These are phyloP conservation scores for Malus sylvestris DNA, from an alignment of 306 rosid species.

Conservation along the genomic window DNA sequence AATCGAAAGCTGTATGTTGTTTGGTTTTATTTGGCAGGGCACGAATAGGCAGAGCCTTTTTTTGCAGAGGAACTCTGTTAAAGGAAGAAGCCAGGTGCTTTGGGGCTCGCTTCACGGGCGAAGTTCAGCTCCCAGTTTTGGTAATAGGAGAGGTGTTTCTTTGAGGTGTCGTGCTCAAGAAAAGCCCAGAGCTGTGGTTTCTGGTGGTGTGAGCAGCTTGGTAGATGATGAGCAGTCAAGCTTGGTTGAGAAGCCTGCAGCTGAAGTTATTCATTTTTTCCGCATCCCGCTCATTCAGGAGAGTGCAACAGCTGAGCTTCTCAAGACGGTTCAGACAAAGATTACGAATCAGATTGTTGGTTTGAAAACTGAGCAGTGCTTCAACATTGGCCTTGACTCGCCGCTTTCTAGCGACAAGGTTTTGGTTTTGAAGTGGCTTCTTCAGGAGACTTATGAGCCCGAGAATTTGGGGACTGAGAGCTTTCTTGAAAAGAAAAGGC, in stretches of 20 bases:
- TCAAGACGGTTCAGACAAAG: slow-evolving; percentile 58
- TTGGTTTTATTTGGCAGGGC: slow-evolving; percentile 35
- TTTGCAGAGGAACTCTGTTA: slow-evolving; percentile 28
- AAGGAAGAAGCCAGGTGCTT: slow-evolving; percentile 30
- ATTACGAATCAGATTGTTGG: slow-evolving; percentile 64
- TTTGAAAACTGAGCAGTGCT: slow-evolving; percentile 70
- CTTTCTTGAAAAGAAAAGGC: slow-evolving; percentile 67
- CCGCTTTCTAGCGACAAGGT: slow-evolving; percentile 44
- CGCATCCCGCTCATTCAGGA: slow-evolving; percentile 67
- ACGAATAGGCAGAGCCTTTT: slow-evolving; percentile 34
- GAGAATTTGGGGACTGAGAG: slow-evolving; percentile 69
- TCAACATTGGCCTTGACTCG: slow-evolving; percentile 53
- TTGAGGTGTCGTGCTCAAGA: slow-evolving; percentile 48
- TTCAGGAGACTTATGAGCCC: slow-evolving; percentile 81
- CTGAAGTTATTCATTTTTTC: slow-evolving; percentile 52
- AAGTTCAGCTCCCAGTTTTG: background rate
- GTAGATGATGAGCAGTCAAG: slow-evolving; percentile 31
- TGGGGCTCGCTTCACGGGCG: slow-evolving; percentile 33
- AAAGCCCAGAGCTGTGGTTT: slow-evolving; percentile 44
- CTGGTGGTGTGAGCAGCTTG: slow-evolving; percentile 34
- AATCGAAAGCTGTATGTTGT: background rate
- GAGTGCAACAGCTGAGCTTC: slow-evolving; percentile 62
- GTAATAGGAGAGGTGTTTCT: slow-evolving; percentile 17
- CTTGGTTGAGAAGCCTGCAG: slow-evolving; percentile 41
- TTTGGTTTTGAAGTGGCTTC: slow-evolving; percentile 69